Conservation (phyloP, 2,329 filamentous ascomycete genomes). For the Chaetomiaceae sp. region DNA sequence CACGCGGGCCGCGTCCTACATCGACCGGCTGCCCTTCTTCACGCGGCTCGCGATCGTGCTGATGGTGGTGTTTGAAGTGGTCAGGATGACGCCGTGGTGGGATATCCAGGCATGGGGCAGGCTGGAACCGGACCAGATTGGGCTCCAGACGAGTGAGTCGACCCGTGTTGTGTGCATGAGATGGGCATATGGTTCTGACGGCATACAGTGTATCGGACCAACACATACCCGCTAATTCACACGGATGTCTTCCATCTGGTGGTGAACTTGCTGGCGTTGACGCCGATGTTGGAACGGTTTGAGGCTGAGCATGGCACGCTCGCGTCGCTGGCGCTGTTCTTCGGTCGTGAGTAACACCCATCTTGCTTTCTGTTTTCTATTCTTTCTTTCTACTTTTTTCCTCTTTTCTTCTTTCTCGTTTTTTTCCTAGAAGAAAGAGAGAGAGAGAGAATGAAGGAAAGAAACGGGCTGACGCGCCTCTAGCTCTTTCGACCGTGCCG, state of each 20-base stretch:
- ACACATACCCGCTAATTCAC: slow-evolving; percentile 88
- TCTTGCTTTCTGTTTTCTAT: too few relatives aligned
- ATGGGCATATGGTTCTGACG: background rate
- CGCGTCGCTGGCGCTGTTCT: slow-evolving; percentile 79
- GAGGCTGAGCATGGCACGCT: slow-evolving; percentile 89
- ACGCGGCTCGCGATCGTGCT: slow-evolving; percentile 66
- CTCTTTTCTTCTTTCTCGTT: too few relatives aligned
- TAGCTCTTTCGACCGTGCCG: slow-evolving; percentile 75
- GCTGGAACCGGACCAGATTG: slow-evolving; percentile 72
- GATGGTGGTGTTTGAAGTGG: slow-evolving; percentile 65
- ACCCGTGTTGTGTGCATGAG: background rate
- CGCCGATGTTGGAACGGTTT: slow-evolving; percentile 88
- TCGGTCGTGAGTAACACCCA: slow-evolving; percentile 89
- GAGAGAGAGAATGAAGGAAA: background rate
- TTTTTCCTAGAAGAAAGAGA: background rate
- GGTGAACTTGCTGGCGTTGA: slow-evolving; percentile 73
- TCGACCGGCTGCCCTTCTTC: slow-evolving; percentile 81
- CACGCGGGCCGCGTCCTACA: slow-evolving; percentile 70
- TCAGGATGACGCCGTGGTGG: slow-evolving; percentile 65
- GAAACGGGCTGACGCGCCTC: background rate
- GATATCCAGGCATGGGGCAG: slow-evolving; percentile 72
- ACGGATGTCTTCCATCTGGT: slow-evolving; percentile 73
- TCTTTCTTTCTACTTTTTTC: background rate
- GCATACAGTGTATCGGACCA: slow-evolving; percentile 81
- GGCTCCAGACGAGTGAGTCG: slow-evolving; percentile 64